Percentiles rank a stretch among this genome's conserved stretches.
Conservation (phyloP, 2,329 filamentous ascomycete genomes). For the Bipolaris cookei region DNA sequence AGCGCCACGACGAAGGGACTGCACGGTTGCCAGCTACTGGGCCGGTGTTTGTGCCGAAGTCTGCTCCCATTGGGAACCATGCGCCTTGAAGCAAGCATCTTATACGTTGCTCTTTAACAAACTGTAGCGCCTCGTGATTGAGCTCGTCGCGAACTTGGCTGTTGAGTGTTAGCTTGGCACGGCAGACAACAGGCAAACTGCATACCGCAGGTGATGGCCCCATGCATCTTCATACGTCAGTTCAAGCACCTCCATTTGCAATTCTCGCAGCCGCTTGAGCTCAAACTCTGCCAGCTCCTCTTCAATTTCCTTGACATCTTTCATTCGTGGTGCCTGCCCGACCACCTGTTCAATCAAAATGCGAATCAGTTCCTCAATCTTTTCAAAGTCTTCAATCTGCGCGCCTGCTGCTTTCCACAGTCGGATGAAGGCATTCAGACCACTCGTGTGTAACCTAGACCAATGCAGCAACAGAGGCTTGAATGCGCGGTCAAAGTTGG, state of each 20-base stretch:
- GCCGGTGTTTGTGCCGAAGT: constrained; percentile 57
- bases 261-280: constrained; percentile 74
- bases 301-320: constrained; percentile 85
- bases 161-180: constrained; percentile 30
- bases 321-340: constrained; percentile 78
- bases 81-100: constrained; percentile 85
- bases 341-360: constrained; percentile 91
- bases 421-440: constrained; percentile 84
- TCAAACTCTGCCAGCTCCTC: constrained; percentile 88
- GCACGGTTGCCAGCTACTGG: constrained; percentile 52
- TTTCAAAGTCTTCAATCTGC: constrained; percentile 85
- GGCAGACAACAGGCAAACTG: background rate
- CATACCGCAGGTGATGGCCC: constrained; percentile 78
- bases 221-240: constrained; percentile 93
- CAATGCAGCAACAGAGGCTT: constrained; percentile 88
- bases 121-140: constrained; percentile 88
- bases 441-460: constrained; percentile 86
- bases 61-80: constrained; percentile 74
- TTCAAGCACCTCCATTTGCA: constrained; percentile 93
- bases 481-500: constrained; percentile 85
- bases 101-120: constrained; percentile 95
- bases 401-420: constrained; percentile 92
- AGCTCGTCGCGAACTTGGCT: constrained; percentile 88
- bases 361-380: constrained; percentile 87
- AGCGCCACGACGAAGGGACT: constrained; percentile 72